Percentiles rank a stretch among this genome's conserved stretches.
phyloP scores from a whole-genome alignment of 2,329 filamentous ascomycete genomes.

The Cyphellophora attinorum region DNA sequence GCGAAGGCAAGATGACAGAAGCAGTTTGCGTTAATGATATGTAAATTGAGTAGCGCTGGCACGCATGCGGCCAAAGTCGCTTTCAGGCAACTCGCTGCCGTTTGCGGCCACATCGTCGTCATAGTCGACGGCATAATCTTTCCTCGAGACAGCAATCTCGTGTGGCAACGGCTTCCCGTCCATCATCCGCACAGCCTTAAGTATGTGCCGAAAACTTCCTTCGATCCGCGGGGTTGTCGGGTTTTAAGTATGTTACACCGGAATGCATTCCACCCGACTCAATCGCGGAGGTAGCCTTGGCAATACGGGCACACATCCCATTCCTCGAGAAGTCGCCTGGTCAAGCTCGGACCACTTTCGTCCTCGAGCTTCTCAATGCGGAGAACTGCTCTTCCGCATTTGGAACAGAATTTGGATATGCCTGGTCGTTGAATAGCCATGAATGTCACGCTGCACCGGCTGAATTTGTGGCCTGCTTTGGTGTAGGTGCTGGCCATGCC shows the following conservation, averaged over 20 bases:
- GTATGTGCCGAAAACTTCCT: too few species aligned
- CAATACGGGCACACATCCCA: slow-evolving; percentile 18
- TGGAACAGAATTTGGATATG: slow-evolving; percentile 19
- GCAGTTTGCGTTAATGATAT: too few species aligned
- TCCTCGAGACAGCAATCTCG: too few species aligned
- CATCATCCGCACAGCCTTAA: not conserved
- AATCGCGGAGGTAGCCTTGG: slow-evolving; percentile 18
- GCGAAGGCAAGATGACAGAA: too few species aligned
- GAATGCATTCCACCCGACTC: slow-evolving; percentile 4
- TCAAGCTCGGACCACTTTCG: slow-evolving; percentile 15
- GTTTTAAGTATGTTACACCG: too few species aligned
- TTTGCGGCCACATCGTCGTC: too few species aligned
- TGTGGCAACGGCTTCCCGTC: not conserved
- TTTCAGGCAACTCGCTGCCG: too few species aligned
- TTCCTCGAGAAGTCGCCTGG: slow-evolving; percentile 16
- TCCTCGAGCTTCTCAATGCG: slow-evolving; percentile 13
- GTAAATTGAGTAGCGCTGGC: too few species aligned
- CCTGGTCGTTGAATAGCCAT: slow-evolving; percentile 20
- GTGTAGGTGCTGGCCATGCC: too few species aligned
- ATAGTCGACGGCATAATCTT: too few species aligned
- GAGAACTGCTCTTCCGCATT: slow-evolving; percentile 19
- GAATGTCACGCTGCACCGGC: slow-evolving; percentile 18
- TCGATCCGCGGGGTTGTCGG: too few species aligned
- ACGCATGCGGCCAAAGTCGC: too few species aligned
- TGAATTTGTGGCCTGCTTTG: slow-evolving; percentile 15